Base-by-base conservation (phyloP, 2,329 filamentous ascomycete genomes). In the Colletotrichum brevisporum region DNA sequence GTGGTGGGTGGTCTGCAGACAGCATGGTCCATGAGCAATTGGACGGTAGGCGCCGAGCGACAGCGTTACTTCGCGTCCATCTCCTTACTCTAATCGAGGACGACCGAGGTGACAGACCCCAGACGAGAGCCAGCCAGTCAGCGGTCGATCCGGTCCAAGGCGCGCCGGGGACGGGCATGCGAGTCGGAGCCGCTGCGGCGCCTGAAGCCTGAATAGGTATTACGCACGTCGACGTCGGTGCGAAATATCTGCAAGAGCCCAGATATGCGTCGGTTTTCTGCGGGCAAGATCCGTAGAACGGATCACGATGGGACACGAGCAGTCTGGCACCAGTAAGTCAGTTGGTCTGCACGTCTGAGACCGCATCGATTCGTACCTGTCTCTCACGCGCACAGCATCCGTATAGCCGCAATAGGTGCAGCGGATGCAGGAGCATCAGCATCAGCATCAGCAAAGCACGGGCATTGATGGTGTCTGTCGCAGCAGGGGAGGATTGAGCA, bases 401-500 rank as follows among this genome's bases (percentile, higher is more conserved):
- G 50, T 27, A 26, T 10, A 52, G 24, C 24, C 50, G 50, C 6
- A 52, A 27, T 12, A 27, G 50, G 16, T 26, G 50, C 41, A 43
- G 43, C 26, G 26, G 31, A 9, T 13, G 51, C 21, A 15, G 48
- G 27, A 26, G 51, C 51, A 50, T 48, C 51, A 55, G 63, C 16
- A 12, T 3, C 31, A 43, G 43, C 36, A 12, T 48, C 50, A 16
- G 56, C 59, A 12, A 52, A 63, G 54, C 54, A 58, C 54, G 47
- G 70, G 73, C 74, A 75, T 75, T 68, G 73, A 71, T 57, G 21
- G 18, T 45, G 36, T 51, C 63, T 70, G 72, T 70, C 63, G 69
- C 73, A 73, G 71, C 63, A 73, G 72, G 70, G 59, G 39, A 72
- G 66, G 74, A 71, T 72, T 73, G 73, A 73, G 71, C 70, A 66